These are phyloP conservation scores for Elsinoe australis DNA, from an alignment of 2,329 filamentous ascomycete genomes.

Conservation along the genomic window DNA sequence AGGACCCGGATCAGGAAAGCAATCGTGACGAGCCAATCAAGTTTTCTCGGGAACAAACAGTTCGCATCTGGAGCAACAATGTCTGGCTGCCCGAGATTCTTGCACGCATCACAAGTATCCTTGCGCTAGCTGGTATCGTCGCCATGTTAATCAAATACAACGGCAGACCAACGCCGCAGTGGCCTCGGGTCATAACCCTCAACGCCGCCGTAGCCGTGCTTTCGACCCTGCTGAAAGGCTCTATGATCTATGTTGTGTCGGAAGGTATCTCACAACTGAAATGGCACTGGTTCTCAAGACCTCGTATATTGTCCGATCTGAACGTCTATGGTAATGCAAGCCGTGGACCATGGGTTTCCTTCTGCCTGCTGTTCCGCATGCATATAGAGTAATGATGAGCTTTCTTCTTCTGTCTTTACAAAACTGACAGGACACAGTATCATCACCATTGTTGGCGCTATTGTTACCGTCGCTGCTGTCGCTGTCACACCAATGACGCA, in stretches of 20 bases:
- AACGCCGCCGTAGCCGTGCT: slow-evolving; percentile 12
- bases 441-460: too few species aligned
- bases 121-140: not conserved
- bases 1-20: too few species aligned
- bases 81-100: not conserved
- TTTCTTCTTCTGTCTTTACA: too few species aligned
- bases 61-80: not conserved
- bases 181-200: slow-evolving; percentile 17
- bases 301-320: slow-evolving; percentile 24
- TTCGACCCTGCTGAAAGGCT: slow-evolving; percentile 9
- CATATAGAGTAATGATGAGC: not conserved
- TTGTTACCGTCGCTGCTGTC: too few species aligned
- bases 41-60: too few species aligned
- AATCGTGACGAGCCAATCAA: too few species aligned
- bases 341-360: slow-evolving; percentile 28
- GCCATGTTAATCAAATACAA: not conserved
- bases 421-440: too few species aligned
- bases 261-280: slow-evolving; percentile 18
- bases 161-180: not conserved
- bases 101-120: not conserved
- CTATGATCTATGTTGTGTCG: not conserved
- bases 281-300: slow-evolving; percentile 17
- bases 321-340: slow-evolving; percentile 30
- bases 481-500: too few species aligned
- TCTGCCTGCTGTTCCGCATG: slow-evolving; percentile 23